These are phyloP conservation scores for Neonectria sp. DNA, from an alignment of 2,329 filamentous ascomycete species.

Conservation along the genomic window DNA sequence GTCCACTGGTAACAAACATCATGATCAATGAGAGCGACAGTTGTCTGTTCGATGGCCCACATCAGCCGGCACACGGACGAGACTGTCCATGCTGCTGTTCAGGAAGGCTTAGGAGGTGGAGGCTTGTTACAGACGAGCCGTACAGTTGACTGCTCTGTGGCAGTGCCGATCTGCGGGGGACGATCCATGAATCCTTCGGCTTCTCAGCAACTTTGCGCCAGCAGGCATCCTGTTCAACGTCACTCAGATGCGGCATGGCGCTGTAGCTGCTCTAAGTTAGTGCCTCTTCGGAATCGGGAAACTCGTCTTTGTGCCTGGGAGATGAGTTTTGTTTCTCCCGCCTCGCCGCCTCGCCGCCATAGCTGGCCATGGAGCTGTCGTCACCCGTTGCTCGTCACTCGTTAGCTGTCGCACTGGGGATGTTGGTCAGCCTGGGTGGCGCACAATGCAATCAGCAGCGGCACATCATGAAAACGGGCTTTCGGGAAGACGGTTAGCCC, in stretches of 20 bases:
- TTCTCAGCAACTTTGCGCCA: conserved; percentile 6
- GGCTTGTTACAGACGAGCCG: not conserved
- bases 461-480: conserved; percentile 9
- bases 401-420: not conserved
- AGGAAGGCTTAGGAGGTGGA: not conserved
- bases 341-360: not conserved
- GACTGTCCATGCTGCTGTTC: not conserved
- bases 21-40: conserved; percentile 5
- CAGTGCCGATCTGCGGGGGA: conserved; percentile 23
- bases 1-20: not conserved
- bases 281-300: not conserved
- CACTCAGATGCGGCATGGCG: not conserved
- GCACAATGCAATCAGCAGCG: conserved; percentile 10
- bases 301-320: conserved; percentile 1
- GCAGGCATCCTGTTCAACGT: conserved; percentile 14
- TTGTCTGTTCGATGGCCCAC: conserved; percentile 5
- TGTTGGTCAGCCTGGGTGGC: conserved; percentile 21
- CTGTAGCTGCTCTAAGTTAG: not conserved
- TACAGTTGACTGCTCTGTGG: conserved; percentile 14
- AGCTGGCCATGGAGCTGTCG: no score
- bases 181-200: conserved; percentile 31
- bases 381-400: not conserved
- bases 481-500: conserved; percentile 13
- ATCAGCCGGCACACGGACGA: conserved; percentile 1
- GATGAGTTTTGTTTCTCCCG: conserved; percentile 1